phyloP scores from a whole-genome alignment of 129 eudicot genomes.

The Gnaphalium uliginosum region DNA sequence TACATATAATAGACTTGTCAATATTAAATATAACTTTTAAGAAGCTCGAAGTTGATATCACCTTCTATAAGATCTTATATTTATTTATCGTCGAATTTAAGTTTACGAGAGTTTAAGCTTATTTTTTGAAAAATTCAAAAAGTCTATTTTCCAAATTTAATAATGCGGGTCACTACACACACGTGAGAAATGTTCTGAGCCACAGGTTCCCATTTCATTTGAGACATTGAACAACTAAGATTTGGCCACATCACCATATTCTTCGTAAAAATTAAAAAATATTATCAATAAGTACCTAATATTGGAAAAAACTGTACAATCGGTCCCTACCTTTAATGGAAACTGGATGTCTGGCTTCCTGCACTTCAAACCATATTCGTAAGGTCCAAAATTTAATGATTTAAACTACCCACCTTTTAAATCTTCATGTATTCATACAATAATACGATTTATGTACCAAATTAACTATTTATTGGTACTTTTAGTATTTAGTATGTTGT shows the following conservation, averaged over 20 bases:
- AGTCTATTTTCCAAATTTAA: background rate
- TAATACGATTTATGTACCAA: background rate
- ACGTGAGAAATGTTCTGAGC: constrained; percentile 26
- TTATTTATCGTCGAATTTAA: too few species aligned
- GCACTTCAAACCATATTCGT: constrained; percentile 16
- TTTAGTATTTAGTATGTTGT: background rate
- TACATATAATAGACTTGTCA: too few species aligned
- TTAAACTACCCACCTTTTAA: constrained; percentile 23
- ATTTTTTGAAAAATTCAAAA: too few species aligned
- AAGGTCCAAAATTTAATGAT: constrained; percentile 26
- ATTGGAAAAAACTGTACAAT: constrained; percentile 12
- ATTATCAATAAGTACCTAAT: background rate
- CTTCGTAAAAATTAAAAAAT: constrained; percentile 1
- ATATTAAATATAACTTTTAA: too few species aligned
- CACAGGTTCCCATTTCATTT: background rate
- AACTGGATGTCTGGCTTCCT: constrained; percentile 19
- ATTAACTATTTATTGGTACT: background rate
- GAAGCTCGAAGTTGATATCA: too few species aligned
- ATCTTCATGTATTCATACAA: background rate
- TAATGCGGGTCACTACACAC: constrained; percentile 17
- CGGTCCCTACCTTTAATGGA: constrained; percentile 28
- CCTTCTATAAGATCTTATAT: too few species aligned
- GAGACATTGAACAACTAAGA: constrained; percentile 31
- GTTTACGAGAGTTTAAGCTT: too few species aligned
- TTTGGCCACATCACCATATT: constrained; percentile 27